A percentile compares a stretch with the other conserved stretches of the same genome.
Conservation (phyloP, 352 stramenopile genomes). For the Globisporangium orthogonon region DNA sequence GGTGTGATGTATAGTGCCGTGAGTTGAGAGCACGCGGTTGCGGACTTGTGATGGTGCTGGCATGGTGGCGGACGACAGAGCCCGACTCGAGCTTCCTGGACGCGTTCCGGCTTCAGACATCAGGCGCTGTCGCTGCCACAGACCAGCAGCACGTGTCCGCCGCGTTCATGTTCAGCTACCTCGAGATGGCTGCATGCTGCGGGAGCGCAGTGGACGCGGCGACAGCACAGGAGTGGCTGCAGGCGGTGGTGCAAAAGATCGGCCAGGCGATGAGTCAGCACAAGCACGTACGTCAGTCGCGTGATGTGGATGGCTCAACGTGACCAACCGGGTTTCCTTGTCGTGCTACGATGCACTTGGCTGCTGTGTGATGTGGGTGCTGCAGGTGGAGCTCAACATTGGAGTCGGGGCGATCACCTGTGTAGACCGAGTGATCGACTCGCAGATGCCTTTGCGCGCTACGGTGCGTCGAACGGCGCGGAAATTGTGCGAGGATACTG, state of each 20-base stretch:
- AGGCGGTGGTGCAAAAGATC: constrained; percentile 44
- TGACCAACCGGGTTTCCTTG: neutral
- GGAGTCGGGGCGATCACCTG: constrained; percentile 53
- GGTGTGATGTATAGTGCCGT: neutral
- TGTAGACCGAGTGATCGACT: constrained; percentile 34
- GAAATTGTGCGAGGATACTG: neutral
- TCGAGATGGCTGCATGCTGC: constrained; percentile 71
- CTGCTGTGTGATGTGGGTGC: neutral
- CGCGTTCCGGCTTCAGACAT: constrained; percentile 35
- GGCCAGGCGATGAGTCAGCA: constrained; percentile 49
- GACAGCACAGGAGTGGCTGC: constrained; percentile 59
- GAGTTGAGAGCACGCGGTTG: neutral
- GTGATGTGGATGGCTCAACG: neutral
- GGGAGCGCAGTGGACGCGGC: constrained; percentile 29
- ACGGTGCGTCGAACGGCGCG: constrained; percentile 21
- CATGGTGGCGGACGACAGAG: constrained; percentile 18
- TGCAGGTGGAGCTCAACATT: constrained; percentile 60
- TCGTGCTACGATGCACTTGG: too few relatives aligned
- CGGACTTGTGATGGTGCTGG: neutral
- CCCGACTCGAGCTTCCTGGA: constrained; percentile 48
- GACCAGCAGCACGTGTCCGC: constrained; percentile 1
- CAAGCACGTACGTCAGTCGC: constrained; percentile 23
- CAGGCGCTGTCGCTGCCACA: neutral
- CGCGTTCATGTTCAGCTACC: constrained; percentile 40
- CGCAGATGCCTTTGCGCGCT: constrained; percentile 38